These are phyloP conservation scores for Westerdykella ornata DNA, from an alignment of 2,329 filamentous ascomycete species.

Conservation along the genomic window DNA sequence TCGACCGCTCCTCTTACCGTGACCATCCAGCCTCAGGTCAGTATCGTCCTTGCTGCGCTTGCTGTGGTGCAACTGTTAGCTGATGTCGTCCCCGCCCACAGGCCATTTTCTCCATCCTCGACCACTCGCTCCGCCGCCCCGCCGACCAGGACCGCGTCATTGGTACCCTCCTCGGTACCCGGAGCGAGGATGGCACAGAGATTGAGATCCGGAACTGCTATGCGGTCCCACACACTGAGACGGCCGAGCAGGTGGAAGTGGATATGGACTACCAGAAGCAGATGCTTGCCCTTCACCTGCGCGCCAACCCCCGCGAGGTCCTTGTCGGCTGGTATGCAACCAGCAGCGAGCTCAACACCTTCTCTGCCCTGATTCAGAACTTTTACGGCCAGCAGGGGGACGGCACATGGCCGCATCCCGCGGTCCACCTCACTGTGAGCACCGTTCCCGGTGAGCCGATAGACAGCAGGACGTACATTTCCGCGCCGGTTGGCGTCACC, in stretches of 20 bases:
- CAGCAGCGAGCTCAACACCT: constrained; percentile 92
- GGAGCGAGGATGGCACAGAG: constrained; percentile 94
- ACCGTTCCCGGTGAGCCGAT: constrained; percentile 85
- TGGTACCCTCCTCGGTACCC: constrained; percentile 84
- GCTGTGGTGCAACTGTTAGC: neutral
- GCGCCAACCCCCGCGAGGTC: constrained; percentile 87
- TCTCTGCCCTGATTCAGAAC: constrained; percentile 97
- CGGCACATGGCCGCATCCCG: constrained; percentile 94
- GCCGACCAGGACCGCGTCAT: constrained; percentile 93
- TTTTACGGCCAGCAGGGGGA: constrained; percentile 97
- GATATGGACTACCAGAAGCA: constrained; percentile 99
- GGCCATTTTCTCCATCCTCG: constrained; percentile 63
- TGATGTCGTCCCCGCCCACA: constrained; percentile 19
- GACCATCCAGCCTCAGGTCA: constrained; percentile 90
- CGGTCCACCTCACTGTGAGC: constrained; percentile 90
- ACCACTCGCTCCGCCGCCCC: constrained; percentile 89
- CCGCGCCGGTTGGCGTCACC: constrained; percentile 87
- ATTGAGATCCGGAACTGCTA: constrained; percentile 95
- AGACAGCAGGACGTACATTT: constrained; percentile 89
- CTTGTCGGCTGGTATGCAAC: constrained; percentile 99
- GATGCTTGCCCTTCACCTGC: constrained; percentile 92
- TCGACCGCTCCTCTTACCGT: constrained; percentile 89
- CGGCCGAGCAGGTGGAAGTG: constrained; percentile 96
- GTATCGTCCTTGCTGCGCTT: constrained; percentile 18
- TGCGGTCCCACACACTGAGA: constrained; percentile 96